These are phyloP conservation scores for Conringia planisiliqua DNA, from an alignment of 345 rosid species.

Conservation along the genomic window DNA sequence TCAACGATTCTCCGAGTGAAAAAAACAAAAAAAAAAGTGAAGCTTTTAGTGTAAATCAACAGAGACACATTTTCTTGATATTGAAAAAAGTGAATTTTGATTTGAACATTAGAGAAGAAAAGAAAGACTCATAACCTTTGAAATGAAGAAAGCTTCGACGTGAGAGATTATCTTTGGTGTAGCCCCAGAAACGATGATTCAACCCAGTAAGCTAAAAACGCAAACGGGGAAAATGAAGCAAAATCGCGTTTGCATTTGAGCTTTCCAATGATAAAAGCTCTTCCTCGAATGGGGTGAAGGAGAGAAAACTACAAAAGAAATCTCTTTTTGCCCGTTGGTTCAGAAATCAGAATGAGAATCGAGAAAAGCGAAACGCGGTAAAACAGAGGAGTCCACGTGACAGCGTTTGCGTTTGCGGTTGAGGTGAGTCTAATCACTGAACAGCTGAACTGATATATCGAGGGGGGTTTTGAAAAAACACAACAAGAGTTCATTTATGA, in stretches of 20 bases:
- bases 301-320: not conserved
- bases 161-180: not conserved
- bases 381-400: not conserved
- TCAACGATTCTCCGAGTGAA: not conserved
- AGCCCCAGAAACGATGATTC: not conserved
- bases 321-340: not conserved
- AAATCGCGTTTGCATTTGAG: not conserved
- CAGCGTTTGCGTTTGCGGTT: slow-evolving; percentile 2
- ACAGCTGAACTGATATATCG: slow-evolving; percentile 1
- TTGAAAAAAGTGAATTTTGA: not conserved
- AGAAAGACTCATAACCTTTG: not conserved
- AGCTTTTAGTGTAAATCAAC: not conserved
- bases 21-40: not conserved
- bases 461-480: not conserved
- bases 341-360: not conserved
- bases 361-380: not conserved
- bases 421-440: not conserved
- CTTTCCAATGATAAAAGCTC: not conserved
- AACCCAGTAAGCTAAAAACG: not conserved
- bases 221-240: not conserved
- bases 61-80: not conserved
- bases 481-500: slow-evolving; percentile 5
- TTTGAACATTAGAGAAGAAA: not conserved
- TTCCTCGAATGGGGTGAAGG: not conserved
- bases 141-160: not conserved